Evolutionary conservation across 805 yeast species (phyloP).

Genomic region (Millerozyma miso): DNA sequence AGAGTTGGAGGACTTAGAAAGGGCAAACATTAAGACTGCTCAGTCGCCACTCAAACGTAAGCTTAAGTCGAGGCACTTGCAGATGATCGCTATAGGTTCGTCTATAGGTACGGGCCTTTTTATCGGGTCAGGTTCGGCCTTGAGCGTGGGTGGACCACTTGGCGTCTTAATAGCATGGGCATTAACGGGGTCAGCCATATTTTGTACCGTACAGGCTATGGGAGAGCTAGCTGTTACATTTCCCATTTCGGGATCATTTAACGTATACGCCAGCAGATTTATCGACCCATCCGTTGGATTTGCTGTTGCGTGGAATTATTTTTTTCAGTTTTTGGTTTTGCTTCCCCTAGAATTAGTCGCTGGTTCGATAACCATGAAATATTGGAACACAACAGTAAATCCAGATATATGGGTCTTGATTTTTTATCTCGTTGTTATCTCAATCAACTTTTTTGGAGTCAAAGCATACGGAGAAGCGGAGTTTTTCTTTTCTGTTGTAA

Average conservation of each 20-base stretch:
- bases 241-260: conserved; percentile 40
- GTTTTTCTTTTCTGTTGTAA: conserved; percentile 53
- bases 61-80: conserved; percentile 32
- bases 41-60: conserved; percentile 34
- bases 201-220: conserved; percentile 40
- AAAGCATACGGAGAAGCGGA: conserved; percentile 57
- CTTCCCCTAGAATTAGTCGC: conserved; percentile 58
- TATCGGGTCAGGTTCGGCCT: conserved; percentile 37
- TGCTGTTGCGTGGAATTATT: conserved; percentile 70
- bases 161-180: conserved; percentile 38
- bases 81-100: conserved; percentile 43
- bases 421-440: conserved; percentile 27
- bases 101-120: conserved; percentile 43
- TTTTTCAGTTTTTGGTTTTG: conserved; percentile 52
- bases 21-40: conserved; percentile 37
- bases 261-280: conserved; percentile 59
- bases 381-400: conserved; percentile 29
- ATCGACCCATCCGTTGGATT: conserved; percentile 68
- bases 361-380: conserved; percentile 31
- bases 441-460: conserved; percentile 36
- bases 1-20: conserved; percentile 31
- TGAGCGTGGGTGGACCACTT: conserved; percentile 36
- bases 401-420: conserved; percentile 37
- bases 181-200: conserved; percentile 32
- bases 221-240: conserved; percentile 44